Evolutionary conservation across 2,329 filamentous ascomycete genomes (phyloP).

Genomic region (Thielaviopsis cerberus): DNA sequence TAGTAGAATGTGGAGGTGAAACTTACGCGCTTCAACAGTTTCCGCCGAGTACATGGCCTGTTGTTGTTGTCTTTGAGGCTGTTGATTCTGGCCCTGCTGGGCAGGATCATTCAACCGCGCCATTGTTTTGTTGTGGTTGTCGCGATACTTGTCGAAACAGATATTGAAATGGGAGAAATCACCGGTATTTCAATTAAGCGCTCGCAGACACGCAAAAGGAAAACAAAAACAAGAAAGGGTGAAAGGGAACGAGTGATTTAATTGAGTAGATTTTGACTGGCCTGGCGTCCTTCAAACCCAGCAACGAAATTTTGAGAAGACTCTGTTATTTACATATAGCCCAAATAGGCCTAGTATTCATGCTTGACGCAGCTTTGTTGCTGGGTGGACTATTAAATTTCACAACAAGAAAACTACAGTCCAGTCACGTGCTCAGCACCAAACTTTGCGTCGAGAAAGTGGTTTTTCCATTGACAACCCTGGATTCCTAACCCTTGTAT

Average conservation of each 20-base stretch:
- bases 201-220: neutral
- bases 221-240: neutral
- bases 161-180: neutral
- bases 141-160: neutral
- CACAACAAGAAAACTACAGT: neutral
- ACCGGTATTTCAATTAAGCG: neutral
- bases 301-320: conserved; percentile 4
- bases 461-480: neutral
- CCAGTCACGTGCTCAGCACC: neutral
- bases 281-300: neutral
- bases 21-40: conserved; percentile 52
- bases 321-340: conserved; percentile 15
- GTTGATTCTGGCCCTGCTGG: conserved; percentile 23
- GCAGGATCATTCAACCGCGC: conserved; percentile 64
- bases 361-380: neutral
- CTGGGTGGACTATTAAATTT: neutral
- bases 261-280: neutral
- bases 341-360: conserved; percentile 14
- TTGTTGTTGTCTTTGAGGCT: conserved; percentile 1
- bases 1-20: neutral
- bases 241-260: neutral
- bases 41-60: conserved; percentile 23
- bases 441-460: neutral
- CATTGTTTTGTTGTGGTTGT: conserved; percentile 30
- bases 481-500: too few species aligned